Evolutionary conservation across 495 filamentous ascomycete genomes (phyloP).

Genomic region (Talaromyces thailandensis): DNA sequence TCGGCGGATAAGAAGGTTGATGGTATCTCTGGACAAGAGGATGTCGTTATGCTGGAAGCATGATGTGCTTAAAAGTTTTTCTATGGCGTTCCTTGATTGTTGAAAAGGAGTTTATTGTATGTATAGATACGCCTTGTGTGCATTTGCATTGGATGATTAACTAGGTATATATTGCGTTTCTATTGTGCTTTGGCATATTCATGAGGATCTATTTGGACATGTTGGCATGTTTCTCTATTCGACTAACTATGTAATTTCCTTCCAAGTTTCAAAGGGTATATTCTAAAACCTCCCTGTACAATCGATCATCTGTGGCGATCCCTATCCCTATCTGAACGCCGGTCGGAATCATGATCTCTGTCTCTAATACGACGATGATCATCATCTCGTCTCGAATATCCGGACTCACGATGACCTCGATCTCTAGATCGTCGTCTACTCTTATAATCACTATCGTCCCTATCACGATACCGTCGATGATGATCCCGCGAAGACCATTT

Average conservation of each 20-base stretch:
- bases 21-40: slow-evolving; percentile 28
- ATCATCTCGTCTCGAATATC: slow-evolving; percentile 9
- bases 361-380: slow-evolving; percentile 10
- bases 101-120: slow-evolving; percentile 1
- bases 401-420: slow-evolving; percentile 5
- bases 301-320: slow-evolving; percentile 10
- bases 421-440: background rate
- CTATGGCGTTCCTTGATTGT: slow-evolving; percentile 12
- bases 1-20: slow-evolving; percentile 13
- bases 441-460: slow-evolving; percentile 5
- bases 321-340: slow-evolving; percentile 6
- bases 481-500: background rate
- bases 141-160: background rate
- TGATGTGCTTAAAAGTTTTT: slow-evolving; percentile 12
- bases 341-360: slow-evolving; percentile 7
- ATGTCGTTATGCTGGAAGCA: slow-evolving; percentile 35
- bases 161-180: background rate
- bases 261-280: background rate
- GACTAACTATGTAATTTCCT: background rate
- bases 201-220: background rate
- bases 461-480: slow-evolving; percentile 3
- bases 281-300: background rate
- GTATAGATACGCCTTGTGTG: background rate
- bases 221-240: background rate
- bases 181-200: background rate